phyloP scores from a whole-genome alignment of 78 protist genomes.

The Planoprotostelium fungivorum region DNA sequence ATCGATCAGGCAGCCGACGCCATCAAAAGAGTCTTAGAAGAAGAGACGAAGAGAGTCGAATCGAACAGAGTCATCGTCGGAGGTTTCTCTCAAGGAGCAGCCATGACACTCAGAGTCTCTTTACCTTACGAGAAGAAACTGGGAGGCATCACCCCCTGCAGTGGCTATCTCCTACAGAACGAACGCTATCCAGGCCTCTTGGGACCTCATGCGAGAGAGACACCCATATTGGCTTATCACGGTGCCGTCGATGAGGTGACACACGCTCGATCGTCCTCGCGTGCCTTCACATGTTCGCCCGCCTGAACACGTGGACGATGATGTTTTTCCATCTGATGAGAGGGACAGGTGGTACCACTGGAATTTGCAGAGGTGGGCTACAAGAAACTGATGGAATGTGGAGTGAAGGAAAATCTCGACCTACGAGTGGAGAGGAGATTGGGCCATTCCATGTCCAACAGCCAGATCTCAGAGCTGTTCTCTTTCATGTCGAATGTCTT shows the following conservation, averaged over 20 bases:
- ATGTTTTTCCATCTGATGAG: neutral
- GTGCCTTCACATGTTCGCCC: neutral
- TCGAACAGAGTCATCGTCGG: slow-evolving; percentile 15
- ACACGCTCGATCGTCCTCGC: neutral
- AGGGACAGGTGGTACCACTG: neutral
- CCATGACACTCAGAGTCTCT: slow-evolving; percentile 16
- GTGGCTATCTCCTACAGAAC: neutral
- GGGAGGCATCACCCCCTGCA: neutral
- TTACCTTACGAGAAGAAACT: neutral
- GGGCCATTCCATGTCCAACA: neutral
- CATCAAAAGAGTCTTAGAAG: neutral
- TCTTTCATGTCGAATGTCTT: no score
- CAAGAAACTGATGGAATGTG: neutral
- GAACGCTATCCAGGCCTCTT: neutral
- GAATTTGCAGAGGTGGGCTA: neutral
- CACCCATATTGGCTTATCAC: neutral
- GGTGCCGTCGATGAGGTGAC: neutral
- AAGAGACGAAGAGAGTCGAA: neutral
- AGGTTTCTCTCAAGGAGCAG: slow-evolving; percentile 49
- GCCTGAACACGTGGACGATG: no score
- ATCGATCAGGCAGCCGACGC: neutral
- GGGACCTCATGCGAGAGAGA: neutral
- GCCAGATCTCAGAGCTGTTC: neutral
- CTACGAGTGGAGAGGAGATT: neutral
- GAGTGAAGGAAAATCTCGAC: neutral